Conservation (phyloP, 495 filamentous ascomycete species). For the Opeltia flavorubescens region DNA sequence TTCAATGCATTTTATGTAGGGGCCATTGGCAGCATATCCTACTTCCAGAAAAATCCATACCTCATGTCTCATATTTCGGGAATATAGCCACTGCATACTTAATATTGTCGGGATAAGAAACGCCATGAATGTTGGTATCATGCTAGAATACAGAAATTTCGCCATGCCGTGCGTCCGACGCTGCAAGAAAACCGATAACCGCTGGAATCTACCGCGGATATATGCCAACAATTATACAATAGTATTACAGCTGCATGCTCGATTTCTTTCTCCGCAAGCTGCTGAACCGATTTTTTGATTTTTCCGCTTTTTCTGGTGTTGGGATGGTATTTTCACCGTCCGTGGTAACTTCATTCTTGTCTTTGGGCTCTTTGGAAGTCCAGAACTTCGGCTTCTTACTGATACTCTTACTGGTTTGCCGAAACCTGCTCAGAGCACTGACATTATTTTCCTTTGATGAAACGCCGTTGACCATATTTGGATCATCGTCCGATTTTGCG, state of each 20-base stretch:
- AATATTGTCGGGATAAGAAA: no score
- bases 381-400: constrained; percentile 32
- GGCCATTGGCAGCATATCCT: no score
- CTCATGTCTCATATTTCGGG: neutral
- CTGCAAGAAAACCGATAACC: no score
- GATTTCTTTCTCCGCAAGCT: constrained; percentile 30
- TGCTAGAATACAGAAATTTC: neutral
- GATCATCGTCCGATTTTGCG: constrained; percentile 28
- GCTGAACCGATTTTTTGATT: constrained; percentile 26
- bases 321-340: constrained; percentile 15
- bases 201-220: neutral
- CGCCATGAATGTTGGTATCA: constrained; percentile 11
- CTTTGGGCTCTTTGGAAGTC: constrained; percentile 14
- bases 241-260: constrained; percentile 22
- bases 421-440: constrained; percentile 33
- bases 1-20: neutral
- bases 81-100: neutral
- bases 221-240: neutral
- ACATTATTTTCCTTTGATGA: constrained; percentile 24
- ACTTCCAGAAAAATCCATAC: no score
- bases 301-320: constrained; percentile 18
- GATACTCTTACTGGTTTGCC: constrained; percentile 46
- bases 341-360: constrained; percentile 15
- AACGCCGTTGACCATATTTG: constrained; percentile 20
- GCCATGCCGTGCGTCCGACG: neutral